Evolutionary conservation across 768 basidiomycete genomes (phyloP), one percentile per base, ranked within the genome.

Genomic region (Boletus bicolor): DNA sequence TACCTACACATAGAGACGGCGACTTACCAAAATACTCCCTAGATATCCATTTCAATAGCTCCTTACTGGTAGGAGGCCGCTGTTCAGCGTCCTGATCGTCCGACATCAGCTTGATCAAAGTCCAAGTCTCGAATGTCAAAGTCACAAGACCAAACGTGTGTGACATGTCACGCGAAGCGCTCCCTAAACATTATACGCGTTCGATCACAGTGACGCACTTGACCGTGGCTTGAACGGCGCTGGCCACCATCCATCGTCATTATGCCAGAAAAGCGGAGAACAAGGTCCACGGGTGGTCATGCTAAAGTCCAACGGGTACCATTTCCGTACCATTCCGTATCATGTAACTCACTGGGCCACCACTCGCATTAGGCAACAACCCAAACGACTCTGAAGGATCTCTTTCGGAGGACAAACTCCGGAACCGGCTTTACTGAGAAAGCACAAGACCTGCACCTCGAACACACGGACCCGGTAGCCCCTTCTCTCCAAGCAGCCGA

Each of bases 21-120:
- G 15, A 61, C 64, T 46, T 41, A 67, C 72, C 73, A 14, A 64
- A 61, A 49, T 76, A 77, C 53, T 77, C 77, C 24, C 50, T 60
- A 17, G 72, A 77, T 46, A 77, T 67, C 73, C 75, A 75, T 62
- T 51, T 61, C 49, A 72, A 55, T 9, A 68, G 24, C 9, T 60
- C 66, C 38, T 36, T 53, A 24, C 51, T 60, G 26, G 56, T 24
- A 7, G 49, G 51, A 19, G 67, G 65, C 11, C 49, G 36, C 30
- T 61, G 55, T 39, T 54, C 56, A 10, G 49, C 15, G 21, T 63
- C 57, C 11, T 56, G 53, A 35, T 53, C 51, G 54, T 56, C 49
- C 0, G 50, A 43, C 62, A 65, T 62, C 7, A n/a, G 12, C 17
- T 12, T 12, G 26, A 30, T 36, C 17, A 4, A 24, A 30, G n/a